Base-by-base conservation (phyloP, 306 rosid species). In the Prunus campanulata region DNA sequence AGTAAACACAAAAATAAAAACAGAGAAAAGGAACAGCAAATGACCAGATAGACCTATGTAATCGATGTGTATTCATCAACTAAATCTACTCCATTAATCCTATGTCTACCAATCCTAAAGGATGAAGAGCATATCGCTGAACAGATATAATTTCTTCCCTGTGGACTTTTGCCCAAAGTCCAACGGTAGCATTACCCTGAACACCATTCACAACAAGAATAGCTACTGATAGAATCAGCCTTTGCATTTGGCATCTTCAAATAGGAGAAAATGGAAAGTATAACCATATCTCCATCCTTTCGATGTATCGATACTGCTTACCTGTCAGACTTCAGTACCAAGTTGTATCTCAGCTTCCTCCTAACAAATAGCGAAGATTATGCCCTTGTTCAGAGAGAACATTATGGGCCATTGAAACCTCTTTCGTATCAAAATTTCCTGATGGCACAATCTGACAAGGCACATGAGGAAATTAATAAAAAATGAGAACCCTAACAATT, bases 361-460 rank as follows among this genome's bases (percentile, higher is more conserved):
- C 78, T 32, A 85, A 75, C 84, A 76, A 74, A 71, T 39, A 67
- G 48, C 39, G 88, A 72, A 48, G 78, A 62, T 48, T 79, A 60
- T 54, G 65, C 77, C 74, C 86, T 78, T 71, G 71, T 81, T 78
- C 77, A 11, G 80, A 69, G 10, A 82, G 72, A 77, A 82, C 50
- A 60, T 82, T 68, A 48, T 39, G 69, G 72, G 42, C 64, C 51
- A 78, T 68, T 61, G 89, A 76, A 85, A 77, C 77, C 75, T 71
- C 83, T 20, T 67, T 66, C 11, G 78, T 56, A 44, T 52, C 75
- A 70, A 77, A 75, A 71, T 77, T 87, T 62, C 82, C 80, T 49
- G 60, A 32, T 11, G 91, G 90, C 63, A 84, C 86, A 73, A 87
- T 57, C 93, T 91, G 88, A 76, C 71, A 71, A 20, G 3, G 7